phyloP scores from a whole-genome alignment of 257 asterid species.

The Fraxinus pennsylvanica region DNA sequence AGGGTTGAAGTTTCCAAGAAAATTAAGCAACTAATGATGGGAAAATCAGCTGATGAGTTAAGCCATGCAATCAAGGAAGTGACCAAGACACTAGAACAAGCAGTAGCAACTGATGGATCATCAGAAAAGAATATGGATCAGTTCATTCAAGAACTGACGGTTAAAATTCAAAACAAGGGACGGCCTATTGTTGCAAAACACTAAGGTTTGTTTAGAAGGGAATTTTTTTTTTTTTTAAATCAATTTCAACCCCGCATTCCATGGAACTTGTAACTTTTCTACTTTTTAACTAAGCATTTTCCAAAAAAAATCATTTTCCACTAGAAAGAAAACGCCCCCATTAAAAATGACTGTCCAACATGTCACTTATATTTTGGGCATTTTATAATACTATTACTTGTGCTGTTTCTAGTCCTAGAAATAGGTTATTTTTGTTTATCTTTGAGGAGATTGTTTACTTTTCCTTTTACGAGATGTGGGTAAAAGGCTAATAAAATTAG shows the following conservation, averaged over 20 bases:
- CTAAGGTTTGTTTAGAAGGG: neutral
- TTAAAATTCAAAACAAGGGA: constrained; percentile 18
- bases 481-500: neutral
- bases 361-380: neutral
- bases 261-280: too few species aligned
- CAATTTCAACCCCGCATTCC: too few species aligned
- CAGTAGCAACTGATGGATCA: constrained; percentile 37
- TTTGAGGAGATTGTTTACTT: neutral
- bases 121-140: constrained; percentile 36
- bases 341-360: neutral
- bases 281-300: too few species aligned
- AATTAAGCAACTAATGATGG: constrained; percentile 31
- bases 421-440: neutral
- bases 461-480: too few species aligned
- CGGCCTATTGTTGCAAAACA: neutral
- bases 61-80: constrained; percentile 32
- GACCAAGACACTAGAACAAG: constrained; percentile 31
- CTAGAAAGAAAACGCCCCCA: too few species aligned
- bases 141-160: constrained; percentile 32
- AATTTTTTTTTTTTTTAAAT: too few species aligned
- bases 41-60: constrained; percentile 26
- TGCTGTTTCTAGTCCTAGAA: neutral
- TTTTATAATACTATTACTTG: neutral
- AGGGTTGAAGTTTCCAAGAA: constrained; percentile 33
- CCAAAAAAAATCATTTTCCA: too few species aligned